A percentile compares a stretch with the other conserved stretches of the same genome.
Evolutionary conservation across 305 asterid genomes (phyloP).

Genomic region (Plantago lanceolata): DNA sequence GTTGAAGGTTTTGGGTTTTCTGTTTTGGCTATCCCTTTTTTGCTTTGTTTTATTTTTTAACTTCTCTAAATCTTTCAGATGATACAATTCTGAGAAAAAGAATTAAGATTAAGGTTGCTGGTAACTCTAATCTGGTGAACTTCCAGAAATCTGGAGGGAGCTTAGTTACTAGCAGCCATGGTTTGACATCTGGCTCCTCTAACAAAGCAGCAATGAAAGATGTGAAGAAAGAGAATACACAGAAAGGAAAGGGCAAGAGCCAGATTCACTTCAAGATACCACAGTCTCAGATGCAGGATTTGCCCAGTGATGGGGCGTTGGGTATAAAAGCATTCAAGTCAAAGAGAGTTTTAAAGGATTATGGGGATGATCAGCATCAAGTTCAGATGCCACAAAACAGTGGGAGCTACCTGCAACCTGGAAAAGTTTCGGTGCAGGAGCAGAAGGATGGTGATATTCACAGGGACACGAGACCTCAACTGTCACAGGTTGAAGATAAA

Average conservation of each 20-base stretch:
- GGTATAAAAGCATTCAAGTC: slow-evolving; percentile 34
- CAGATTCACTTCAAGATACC: slow-evolving; percentile 38
- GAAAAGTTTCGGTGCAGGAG: slow-evolving; percentile 35
- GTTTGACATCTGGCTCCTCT: slow-evolving; percentile 30
- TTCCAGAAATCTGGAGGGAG: slow-evolving; percentile 34
- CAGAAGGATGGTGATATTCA: slow-evolving; percentile 46
- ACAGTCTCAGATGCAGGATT: slow-evolving; percentile 34
- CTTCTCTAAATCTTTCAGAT: slow-evolving; percentile 64
- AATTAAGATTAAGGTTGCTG: slow-evolving; percentile 39
- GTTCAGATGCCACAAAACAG: slow-evolving; percentile 28
- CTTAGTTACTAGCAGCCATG: slow-evolving; percentile 28
- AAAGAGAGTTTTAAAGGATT: slow-evolving; percentile 57
- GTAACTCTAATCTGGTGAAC: slow-evolving; percentile 26
- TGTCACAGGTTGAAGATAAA: slow-evolving; percentile 44
- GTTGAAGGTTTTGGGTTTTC: slow-evolving; percentile 19
- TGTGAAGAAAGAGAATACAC: slow-evolving; percentile 36
- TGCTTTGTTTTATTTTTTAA: slow-evolving; percentile 24
- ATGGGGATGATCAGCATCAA: slow-evolving; percentile 30
- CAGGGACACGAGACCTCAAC: slow-evolving; percentile 46
- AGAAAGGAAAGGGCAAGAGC: slow-evolving; percentile 32
- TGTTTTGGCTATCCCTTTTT: slow-evolving; percentile 24
- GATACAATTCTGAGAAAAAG: slow-evolving; percentile 47
- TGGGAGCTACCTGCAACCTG: slow-evolving; percentile 34
- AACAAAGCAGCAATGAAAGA: slow-evolving; percentile 34
- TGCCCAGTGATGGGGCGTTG: slow-evolving; percentile 24